Conservation (phyloP, 1,284 basidiomycete genomes). For the Rhodotorula sp. region DNA sequence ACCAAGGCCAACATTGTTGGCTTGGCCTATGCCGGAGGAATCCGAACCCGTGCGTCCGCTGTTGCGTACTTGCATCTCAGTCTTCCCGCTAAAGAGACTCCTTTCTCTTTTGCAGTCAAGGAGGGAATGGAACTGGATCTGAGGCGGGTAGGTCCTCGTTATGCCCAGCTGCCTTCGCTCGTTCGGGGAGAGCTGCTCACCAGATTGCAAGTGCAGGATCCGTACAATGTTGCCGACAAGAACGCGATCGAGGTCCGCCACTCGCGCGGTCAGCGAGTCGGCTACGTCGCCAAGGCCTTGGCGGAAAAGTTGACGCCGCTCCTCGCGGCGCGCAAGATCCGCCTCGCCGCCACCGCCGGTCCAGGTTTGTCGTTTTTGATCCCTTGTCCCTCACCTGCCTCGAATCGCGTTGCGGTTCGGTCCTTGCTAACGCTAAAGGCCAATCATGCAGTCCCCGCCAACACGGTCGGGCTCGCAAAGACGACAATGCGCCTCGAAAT, state of each 20-base stretch:
- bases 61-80: background rate
- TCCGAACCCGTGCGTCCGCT: constrained; percentile 23
- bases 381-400: background rate
- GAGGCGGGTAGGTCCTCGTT: constrained; percentile 13
- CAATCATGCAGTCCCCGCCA: constrained; percentile 10
- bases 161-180: too few species aligned
- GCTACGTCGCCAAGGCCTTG: constrained; percentile 19
- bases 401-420: background rate
- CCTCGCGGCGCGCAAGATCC: constrained; percentile 28
- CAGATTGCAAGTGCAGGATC: too few species aligned
- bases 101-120: constrained; percentile 21
- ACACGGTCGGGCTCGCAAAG: constrained; percentile 2
- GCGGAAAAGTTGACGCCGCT: constrained; percentile 23
- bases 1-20: constrained; percentile 34
- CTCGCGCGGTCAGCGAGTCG: constrained; percentile 27
- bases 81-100: too few species aligned
- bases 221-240: constrained; percentile 28
- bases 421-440: background rate
- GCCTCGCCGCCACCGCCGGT: constrained; percentile 9
- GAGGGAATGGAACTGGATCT: constrained; percentile 26
- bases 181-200: too few species aligned
- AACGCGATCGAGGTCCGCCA: constrained; percentile 39
- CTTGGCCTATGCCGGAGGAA: constrained; percentile 26
- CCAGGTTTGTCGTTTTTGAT: constrained; percentile 8
- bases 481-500: constrained; percentile 22